Evolutionary conservation across 805 yeast species (phyloP).

Genomic region (Wickerhamomyces mucosus): DNA sequence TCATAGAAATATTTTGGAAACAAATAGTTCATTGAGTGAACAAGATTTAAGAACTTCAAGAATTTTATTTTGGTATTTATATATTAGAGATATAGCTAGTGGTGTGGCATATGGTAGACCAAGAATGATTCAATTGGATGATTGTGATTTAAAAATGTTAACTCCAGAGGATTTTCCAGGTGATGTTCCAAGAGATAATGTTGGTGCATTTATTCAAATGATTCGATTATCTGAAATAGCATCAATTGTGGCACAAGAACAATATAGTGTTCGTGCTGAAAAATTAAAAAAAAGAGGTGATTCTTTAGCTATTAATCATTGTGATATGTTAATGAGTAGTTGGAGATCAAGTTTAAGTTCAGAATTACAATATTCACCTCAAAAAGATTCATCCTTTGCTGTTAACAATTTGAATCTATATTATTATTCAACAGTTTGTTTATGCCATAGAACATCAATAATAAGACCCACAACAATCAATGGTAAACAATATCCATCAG

Average conservation of each 20-base stretch:
- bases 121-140: constrained; percentile 53
- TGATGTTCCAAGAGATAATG: constrained; percentile 39
- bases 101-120: constrained; percentile 75
- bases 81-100: constrained; percentile 58
- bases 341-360: constrained; percentile 66
- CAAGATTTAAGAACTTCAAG: constrained; percentile 44
- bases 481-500: constrained; percentile 22
- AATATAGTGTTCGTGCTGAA: constrained; percentile 62
- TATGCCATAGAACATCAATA: constrained; percentile 64
- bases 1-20: constrained; percentile 41
- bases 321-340: constrained; percentile 68
- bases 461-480: constrained; percentile 26
- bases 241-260: constrained; percentile 59
- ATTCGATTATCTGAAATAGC: constrained; percentile 63
- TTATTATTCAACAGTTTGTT: constrained; percentile 63
- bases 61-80: constrained; percentile 71
- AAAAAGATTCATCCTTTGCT: constrained; percentile 37
- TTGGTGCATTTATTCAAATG: constrained; percentile 49
- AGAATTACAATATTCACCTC: constrained; percentile 51
- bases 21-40: constrained; percentile 25
- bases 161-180: constrained; percentile 55
- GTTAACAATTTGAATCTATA: constrained; percentile 54
- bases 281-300: constrained; percentile 36
- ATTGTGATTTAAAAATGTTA: constrained; percentile 71
- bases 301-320: constrained; percentile 34